Evolutionary conservation across 2,329 filamentous ascomycete species (phyloP).

Genomic region (Gnomoniopsis smithogilvyi): DNA sequence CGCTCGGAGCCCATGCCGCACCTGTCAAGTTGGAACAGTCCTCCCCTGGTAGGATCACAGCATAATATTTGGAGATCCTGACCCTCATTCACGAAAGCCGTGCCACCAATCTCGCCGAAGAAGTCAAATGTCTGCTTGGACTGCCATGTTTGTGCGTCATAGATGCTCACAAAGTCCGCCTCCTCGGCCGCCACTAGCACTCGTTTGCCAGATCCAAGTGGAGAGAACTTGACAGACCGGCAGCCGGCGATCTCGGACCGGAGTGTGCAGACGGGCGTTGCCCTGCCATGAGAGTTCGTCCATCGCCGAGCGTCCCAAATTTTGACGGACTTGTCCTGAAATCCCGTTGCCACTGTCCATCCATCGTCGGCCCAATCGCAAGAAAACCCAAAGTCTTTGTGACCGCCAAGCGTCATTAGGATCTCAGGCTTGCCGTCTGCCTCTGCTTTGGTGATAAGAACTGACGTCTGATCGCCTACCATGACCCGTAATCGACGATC

Average conservation of each 20-base stretch:
- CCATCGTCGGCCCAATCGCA: constrained; percentile 80
- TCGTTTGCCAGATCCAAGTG: constrained; percentile 62
- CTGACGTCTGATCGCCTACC: constrained; percentile 66
- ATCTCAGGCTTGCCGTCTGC: constrained; percentile 46
- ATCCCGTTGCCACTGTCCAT: constrained; percentile 71
- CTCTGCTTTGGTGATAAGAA: constrained; percentile 67
- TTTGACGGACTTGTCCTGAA: constrained; percentile 69
- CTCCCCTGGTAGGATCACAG: constrained; percentile 62
- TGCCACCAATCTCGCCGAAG: constrained; percentile 72
- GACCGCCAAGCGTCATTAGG: constrained; percentile 57
- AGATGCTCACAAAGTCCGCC: constrained; percentile 68
- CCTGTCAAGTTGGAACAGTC: constrained; percentile 61
- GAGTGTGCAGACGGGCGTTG: constrained; percentile 50
- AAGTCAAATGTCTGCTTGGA: constrained; percentile 69
- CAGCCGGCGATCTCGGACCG: constrained; percentile 66
- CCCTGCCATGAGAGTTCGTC: constrained; percentile 48
- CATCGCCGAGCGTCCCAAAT: constrained; percentile 76
- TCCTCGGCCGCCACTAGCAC: constrained; percentile 72
- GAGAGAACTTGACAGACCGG: constrained; percentile 69
- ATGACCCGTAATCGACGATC: constrained; percentile 69
- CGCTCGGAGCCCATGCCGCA: constrained; percentile 36
- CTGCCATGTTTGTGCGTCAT: constrained; percentile 63
- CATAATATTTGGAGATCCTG: constrained; percentile 67
- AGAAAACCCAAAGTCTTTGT: constrained; percentile 70
- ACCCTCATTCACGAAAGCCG: constrained; percentile 64